phyloP scores from a whole-genome alignment of 1,139 yeast species.

The Blastobotrys malaysiensis region DNA sequence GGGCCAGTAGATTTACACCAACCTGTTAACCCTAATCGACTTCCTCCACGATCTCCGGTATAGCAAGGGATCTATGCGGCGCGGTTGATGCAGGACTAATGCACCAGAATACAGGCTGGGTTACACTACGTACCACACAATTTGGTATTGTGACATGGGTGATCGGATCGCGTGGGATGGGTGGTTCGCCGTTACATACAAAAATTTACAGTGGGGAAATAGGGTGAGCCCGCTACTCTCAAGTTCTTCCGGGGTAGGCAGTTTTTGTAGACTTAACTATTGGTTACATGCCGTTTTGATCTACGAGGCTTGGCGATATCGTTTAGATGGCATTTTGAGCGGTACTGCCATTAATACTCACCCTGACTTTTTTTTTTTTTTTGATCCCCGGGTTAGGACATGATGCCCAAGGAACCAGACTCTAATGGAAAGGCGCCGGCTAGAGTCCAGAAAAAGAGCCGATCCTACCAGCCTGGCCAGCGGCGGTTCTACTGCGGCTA shows the following conservation, averaged over 20 bases:
- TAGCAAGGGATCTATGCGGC: background rate
- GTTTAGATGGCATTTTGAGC: background rate
- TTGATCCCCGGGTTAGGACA: background rate
- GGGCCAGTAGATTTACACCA: background rate
- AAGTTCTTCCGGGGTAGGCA: background rate
- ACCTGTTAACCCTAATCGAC: background rate
- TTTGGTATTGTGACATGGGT: background rate
- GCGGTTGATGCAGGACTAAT: background rate
- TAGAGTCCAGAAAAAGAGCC: constrained; percentile 7
- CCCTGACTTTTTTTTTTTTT: no score
- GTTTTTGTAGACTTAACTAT: no score
- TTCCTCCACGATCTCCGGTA: background rate
- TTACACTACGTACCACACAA: background rate
- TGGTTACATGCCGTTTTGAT: background rate
- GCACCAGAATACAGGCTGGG: background rate
- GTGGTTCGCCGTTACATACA: background rate
- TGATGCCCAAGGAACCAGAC: background rate
- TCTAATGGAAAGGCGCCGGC: background rate
- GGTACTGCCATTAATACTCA: background rate
- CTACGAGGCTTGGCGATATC: background rate
- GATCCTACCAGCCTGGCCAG: constrained; percentile 18
- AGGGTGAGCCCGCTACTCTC: background rate
- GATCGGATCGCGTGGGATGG: background rate
- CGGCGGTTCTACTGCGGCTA: constrained; percentile 15
- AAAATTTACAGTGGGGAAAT: background rate